Evolutionary conservation across 768 basidiomycete species (phyloP).

Genomic region (Lentinula detonsa): DNA sequence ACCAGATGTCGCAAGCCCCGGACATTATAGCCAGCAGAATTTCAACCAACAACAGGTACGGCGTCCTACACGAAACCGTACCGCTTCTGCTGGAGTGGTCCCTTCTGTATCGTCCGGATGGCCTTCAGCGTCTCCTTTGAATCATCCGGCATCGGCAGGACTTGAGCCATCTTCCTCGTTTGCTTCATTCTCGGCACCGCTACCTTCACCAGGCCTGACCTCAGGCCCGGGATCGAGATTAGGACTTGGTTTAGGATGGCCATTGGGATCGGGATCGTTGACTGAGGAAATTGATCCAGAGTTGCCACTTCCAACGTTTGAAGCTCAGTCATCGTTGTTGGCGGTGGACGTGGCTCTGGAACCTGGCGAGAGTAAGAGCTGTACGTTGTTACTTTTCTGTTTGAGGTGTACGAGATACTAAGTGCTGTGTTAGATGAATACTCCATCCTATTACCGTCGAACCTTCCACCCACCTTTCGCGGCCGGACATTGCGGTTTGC

Average conservation of each 20-base stretch:
- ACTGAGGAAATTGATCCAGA: conserved; percentile 53
- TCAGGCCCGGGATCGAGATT: not conserved
- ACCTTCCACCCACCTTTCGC: conserved; percentile 85
- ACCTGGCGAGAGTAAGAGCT: conserved; percentile 81
- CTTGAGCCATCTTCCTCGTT: conserved; percentile 6
- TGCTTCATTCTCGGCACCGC: conserved; percentile 12
- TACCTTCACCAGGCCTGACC: not conserved
- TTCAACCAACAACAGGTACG: conserved; percentile 32
- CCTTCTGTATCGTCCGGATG: conserved; percentile 9
- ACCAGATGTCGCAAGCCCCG: not conserved
- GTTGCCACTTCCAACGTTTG: conserved; percentile 74
- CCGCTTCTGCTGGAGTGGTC: conserved; percentile 9
- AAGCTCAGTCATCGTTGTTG: conserved; percentile 81
- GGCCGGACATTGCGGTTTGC: conserved; percentile 82
- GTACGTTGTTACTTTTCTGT: conserved; percentile 39
- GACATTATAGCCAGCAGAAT: conserved; percentile 19
- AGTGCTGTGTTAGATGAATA: conserved; percentile 60
- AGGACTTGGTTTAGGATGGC: conserved; percentile 3
- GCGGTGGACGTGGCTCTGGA: conserved; percentile 78
- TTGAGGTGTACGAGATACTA: not conserved
- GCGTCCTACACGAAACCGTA: conserved; percentile 3
- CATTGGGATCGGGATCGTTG: not conserved
- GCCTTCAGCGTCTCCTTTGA: conserved; percentile 11
- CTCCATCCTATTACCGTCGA: conserved; percentile 64
- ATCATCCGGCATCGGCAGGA: not conserved